Evolutionary conservation across 768 basidiomycete genomes (phyloP), one percentile per base, ranked within the genome.

Genomic region (Hortiboletus flavorubellus): DNA sequence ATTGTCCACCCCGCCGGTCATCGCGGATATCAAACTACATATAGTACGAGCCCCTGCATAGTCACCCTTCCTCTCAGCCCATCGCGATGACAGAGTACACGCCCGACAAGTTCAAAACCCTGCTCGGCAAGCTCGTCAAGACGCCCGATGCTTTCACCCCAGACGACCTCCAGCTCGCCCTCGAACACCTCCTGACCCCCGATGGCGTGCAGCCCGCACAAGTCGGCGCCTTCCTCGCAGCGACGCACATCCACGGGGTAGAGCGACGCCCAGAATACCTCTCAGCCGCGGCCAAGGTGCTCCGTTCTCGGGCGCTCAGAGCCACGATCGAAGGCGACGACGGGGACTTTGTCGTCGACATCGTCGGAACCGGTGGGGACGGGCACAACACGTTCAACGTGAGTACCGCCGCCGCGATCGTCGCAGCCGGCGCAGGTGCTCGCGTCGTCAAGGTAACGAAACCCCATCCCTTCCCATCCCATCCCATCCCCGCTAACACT

Each of bases 341-440:
- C 41, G 70, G 76, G 6, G 91, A 95, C 68, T 91, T 91, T 51
- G 81, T 91, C 14, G 87, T 81, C 6, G 70, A 72, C 55, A 69
- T 72, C 46, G 70, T 73, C 38, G 70, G 70, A 3, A 72, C 70
- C 0, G 69, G 96, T 11, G 96, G 97, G 8, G 97, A 98, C 72
- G 94, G 94, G 0, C 85, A 94, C 71, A 91, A 98, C 65, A 87
- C 95, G 0, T 98, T 94, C 80, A 98, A 98, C 68, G 95, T 98
- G 49, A 95, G 93, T 68, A 98, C 96, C 1, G 87, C 92, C 2
- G 95, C 96, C 3, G 95, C 83, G 1, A 81, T 99, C 57, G 91
- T 98, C 18, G 96, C 95, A 30, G 93, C 94, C 23, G 96, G 95
- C 14, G 91, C 94, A 8, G 96, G 96, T 6, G 91, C 91, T 0